Percentiles rank a stretch among this genome's conserved stretches.
Conservation (phyloP, 768 basidiomycete species). For the Suillus lakei region DNA sequence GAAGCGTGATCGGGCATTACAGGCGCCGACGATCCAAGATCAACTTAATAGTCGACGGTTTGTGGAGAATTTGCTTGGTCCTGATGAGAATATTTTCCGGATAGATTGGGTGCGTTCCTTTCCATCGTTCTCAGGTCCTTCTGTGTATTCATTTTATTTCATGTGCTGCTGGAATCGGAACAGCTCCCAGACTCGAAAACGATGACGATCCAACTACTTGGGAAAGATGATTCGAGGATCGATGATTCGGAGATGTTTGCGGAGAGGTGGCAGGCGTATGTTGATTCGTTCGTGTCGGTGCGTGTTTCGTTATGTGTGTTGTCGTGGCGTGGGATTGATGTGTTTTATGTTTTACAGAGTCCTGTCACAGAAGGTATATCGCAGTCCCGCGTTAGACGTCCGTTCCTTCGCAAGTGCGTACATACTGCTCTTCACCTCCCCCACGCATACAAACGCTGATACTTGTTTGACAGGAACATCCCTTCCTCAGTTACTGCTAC, state of each 20-base stretch:
- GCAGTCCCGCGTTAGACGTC: constrained; percentile 48
- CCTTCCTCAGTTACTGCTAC: constrained; percentile 22
- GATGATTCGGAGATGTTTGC: constrained; percentile 80
- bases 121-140: background rate
- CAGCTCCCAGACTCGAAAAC: constrained; percentile 70
- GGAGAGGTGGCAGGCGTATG: constrained; percentile 80
- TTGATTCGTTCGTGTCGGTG: constrained; percentile 77
- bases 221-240: constrained; percentile 76
- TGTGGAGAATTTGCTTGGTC: constrained; percentile 71
- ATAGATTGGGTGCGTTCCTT: constrained; percentile 71
- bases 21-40: constrained; percentile 69
- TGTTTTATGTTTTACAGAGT: constrained; percentile 42
- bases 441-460: constrained; percentile 37
- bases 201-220: constrained; percentile 75
- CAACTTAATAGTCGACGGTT: constrained; percentile 68
- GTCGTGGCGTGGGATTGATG: background rate
- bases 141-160: constrained; percentile 2
- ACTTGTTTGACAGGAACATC: constrained; percentile 28
- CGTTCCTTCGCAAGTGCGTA: constrained; percentile 71
- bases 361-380: constrained; percentile 61
- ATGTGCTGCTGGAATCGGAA: background rate
- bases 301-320: constrained; percentile 18
- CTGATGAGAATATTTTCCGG: constrained; percentile 80
- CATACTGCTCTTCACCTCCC: background rate
- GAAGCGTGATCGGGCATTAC: constrained; percentile 66